Conservation (phyloP, 2,329 filamentous ascomycete genomes). For the Huntiella abstrusa region DNA sequence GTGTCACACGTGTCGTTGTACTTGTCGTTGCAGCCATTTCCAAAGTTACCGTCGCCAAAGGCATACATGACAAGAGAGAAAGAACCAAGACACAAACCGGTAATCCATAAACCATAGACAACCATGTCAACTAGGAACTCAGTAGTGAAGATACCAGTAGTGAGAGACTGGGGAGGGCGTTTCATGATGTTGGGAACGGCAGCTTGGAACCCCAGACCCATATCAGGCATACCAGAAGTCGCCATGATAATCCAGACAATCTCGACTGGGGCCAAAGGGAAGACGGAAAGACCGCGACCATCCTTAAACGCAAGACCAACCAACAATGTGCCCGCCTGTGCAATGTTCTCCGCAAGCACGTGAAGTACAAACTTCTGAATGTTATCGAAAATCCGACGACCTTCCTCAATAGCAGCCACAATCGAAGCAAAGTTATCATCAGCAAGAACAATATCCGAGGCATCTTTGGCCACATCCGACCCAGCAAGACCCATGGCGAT, state of each 20-base stretch:
- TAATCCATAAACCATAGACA: conserved; percentile 51
- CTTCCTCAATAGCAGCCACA: conserved; percentile 51
- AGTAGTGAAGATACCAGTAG: conserved; percentile 42
- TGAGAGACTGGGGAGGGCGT: conserved; percentile 45
- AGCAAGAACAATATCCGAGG: conserved; percentile 49
- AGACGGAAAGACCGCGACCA: conserved; percentile 42
- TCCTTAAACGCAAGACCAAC: conserved; percentile 60
- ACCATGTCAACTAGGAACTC: conserved; percentile 50
- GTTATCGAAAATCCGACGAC: conserved; percentile 54
- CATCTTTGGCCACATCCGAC: conserved; percentile 44
- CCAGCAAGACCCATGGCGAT: conserved; percentile 48
- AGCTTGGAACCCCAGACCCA: conserved; percentile 57
- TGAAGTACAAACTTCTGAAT: conserved; percentile 60
- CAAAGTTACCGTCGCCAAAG: conserved; percentile 41
- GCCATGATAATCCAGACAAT: conserved; percentile 73
- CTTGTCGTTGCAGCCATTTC: conserved; percentile 38
- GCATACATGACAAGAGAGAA: conserved; percentile 48
- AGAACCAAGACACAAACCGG: conserved; percentile 39
- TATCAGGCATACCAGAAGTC: conserved; percentile 55
- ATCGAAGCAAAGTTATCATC: conserved; percentile 61
- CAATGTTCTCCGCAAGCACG: conserved; percentile 51
- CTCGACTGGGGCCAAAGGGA: conserved; percentile 55
- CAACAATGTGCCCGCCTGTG: conserved; percentile 49
- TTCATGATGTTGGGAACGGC: conserved; percentile 51
- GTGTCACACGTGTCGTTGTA: conserved; percentile 37